Percentiles rank a stretch among this genome's conserved stretches.
These are phyloP conservation scores for Sugiyamaella japonica DNA, from an alignment of 1,139 yeast genomes.

Conservation along the genomic window DNA sequence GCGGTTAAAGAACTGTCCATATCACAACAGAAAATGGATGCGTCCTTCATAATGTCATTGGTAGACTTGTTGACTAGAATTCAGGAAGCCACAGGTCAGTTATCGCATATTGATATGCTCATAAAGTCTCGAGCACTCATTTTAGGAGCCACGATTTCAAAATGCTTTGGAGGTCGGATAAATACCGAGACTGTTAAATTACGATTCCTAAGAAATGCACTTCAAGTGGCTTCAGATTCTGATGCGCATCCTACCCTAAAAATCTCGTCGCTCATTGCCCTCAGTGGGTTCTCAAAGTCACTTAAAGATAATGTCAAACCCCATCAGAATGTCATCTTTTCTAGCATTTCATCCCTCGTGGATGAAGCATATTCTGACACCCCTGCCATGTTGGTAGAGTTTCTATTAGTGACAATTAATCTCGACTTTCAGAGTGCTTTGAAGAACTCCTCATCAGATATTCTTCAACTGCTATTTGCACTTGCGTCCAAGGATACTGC, in stretches of 20 bases:
- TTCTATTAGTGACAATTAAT: conserved; percentile 56
- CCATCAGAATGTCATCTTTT: conserved; percentile 37
- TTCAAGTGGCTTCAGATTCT: conserved; percentile 20
- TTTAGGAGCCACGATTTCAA: conserved; percentile 20
- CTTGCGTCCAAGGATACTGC: conserved; percentile 75
- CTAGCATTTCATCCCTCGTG: conserved; percentile 48
- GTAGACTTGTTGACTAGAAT: background rate
- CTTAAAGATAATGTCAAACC: conserved; percentile 22
- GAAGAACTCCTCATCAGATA: conserved; percentile 44
- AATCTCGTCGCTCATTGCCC: conserved; percentile 28
- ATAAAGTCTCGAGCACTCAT: conserved; percentile 32
- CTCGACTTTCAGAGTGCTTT: conserved; percentile 45
- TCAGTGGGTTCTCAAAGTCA: conserved; percentile 24
- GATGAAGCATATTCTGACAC: conserved; percentile 80
- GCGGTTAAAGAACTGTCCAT: conserved; percentile 16
- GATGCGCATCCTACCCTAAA: conserved; percentile 25
- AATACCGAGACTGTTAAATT: conserved; percentile 19
- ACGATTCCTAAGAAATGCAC: conserved; percentile 25
- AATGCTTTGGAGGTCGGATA: conserved; percentile 19
- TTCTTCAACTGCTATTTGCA: conserved; percentile 57
- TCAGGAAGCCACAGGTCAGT: background rate
- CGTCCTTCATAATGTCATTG: background rate
- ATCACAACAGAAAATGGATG: conserved; percentile 17
- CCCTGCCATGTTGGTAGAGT: conserved; percentile 72
- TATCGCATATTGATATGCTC: conserved; percentile 13